These are phyloP conservation scores for Nepenthes mirabilis DNA, from an alignment of 148 eudicot genomes.

Conservation along the genomic window DNA sequence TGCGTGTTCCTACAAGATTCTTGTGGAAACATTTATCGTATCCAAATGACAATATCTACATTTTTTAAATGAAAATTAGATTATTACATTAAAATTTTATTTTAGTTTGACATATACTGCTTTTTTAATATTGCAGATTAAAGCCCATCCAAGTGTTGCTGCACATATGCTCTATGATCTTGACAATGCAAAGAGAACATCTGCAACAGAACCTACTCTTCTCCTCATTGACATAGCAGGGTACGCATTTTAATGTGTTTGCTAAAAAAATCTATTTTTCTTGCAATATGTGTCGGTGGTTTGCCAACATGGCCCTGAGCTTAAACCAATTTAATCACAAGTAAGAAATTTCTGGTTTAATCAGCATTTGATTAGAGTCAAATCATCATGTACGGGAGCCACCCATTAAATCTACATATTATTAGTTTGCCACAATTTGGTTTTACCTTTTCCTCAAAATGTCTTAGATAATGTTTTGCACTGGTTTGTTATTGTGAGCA, in stretches of 20 bases:
- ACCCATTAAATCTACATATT: no score
- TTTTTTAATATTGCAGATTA: slow-evolving; percentile 28
- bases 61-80: background rate
- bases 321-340: no score
- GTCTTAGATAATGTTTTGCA: background rate
- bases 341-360: no score
- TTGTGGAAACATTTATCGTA: background rate
- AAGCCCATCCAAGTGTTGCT: slow-evolving; percentile 92
- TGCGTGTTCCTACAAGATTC: background rate
- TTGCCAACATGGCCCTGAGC: no score
- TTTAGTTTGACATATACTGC: background rate
- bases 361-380: no score
- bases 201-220: slow-evolving; percentile 77
- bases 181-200: slow-evolving; percentile 59
- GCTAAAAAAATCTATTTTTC: background rate
- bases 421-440: no score
- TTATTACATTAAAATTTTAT: background rate
- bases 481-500: no score
- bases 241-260: slow-evolving; percentile 24
- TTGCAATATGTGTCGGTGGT: background rate
- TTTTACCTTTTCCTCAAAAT: no score
- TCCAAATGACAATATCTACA: background rate
- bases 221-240: slow-evolving; percentile 86
- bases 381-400: no score
- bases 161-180: slow-evolving; percentile 71